Evolutionary conservation across 768 basidiomycete species (phyloP), one percentile per base, ranked within the genome.

Genomic region (Phlebiopsis gigantea): DNA sequence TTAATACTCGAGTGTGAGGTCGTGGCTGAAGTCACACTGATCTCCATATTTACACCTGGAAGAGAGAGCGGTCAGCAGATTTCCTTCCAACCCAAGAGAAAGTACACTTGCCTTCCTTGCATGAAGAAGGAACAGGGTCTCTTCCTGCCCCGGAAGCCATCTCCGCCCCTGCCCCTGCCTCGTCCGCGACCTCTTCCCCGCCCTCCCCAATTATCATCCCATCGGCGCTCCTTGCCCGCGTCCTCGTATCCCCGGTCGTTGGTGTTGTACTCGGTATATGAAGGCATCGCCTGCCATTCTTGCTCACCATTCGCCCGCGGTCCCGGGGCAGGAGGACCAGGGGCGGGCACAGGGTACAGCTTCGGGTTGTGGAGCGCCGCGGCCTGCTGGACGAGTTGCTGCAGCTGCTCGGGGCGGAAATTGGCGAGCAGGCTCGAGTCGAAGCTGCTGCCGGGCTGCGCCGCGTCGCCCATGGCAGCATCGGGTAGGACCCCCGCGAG

Each of bases 41-140:
- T 93, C 90, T 57, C 90, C 90, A 67, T 84, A 91, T 79, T 82
- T 84, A 82, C 90, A 92, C 82, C 90, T 92, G 71, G 72, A 60
- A 75, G 70, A 74, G 52, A 44, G 57, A 68, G 29, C 46, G 53
- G 73, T 79, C 67, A 79, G 77, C 61, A 68, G 68, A 61, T 56
- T 63, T 56, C 58, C 61, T 61, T 66, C 60, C 67, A 61, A 66
- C 54, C 48, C 57, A 53, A 60, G 51, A 29, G 59, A 59, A 57
- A 60, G 70, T 71, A 72, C 77, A 79, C 90, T 91, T 84, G 87
- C 90, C 89, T 91, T 89, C 89, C 90, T 82, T 84, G 80, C 76
- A 82, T 82, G 82, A 84, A 91, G 79, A 91, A 92, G 80, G 79
- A 87, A 87, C 90, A 92, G 75, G 87, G 85, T 84, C 82, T 84